Evolutionary conservation across 2,329 filamentous ascomycete genomes (phyloP).

Genomic region (Diaporthe sp.): DNA sequence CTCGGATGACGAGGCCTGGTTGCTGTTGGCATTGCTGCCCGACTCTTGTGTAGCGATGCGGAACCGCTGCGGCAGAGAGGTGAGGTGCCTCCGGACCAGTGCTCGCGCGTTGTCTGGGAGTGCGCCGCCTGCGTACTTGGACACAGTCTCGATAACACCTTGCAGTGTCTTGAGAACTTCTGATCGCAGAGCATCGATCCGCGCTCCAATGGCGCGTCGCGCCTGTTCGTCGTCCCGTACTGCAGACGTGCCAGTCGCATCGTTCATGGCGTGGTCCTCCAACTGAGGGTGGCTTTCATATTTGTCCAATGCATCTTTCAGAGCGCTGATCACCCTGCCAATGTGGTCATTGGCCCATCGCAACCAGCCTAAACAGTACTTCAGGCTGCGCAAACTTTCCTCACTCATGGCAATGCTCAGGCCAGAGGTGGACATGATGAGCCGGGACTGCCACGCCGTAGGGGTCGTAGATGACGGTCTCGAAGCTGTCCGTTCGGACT

Average conservation of each 20-base stretch:
- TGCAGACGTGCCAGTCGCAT: slow-evolving; percentile 33
- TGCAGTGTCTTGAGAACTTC: slow-evolving; percentile 86
- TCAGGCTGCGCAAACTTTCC: slow-evolving; percentile 85
- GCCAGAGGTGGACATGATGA: slow-evolving; percentile 92
- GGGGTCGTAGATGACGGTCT: slow-evolving; percentile 46
- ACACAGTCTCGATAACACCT: slow-evolving; percentile 86
- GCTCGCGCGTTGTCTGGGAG: slow-evolving; percentile 89
- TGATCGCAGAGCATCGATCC: slow-evolving; percentile 76
- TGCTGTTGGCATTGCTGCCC: slow-evolving; percentile 46
- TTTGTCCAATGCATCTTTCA: slow-evolving; percentile 83
- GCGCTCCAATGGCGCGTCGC: slow-evolving; percentile 66
- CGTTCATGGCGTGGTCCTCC: slow-evolving; percentile 46
- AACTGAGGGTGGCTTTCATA: slow-evolving; percentile 70
- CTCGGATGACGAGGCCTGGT: slow-evolving; percentile 46
- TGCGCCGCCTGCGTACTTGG: slow-evolving; percentile 90
- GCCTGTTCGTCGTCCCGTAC: slow-evolving; percentile 46
- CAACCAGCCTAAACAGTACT: slow-evolving; percentile 86
- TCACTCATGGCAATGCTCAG: slow-evolving; percentile 93
- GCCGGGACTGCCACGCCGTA: slow-evolving; percentile 79
- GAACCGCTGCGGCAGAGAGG: slow-evolving; percentile 87
- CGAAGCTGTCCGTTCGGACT: slow-evolving; percentile 45
- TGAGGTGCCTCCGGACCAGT: slow-evolving; percentile 86
- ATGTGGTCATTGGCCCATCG: slow-evolving; percentile 87
- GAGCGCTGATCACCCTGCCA: slow-evolving; percentile 77
- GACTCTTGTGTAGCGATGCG: slow-evolving; percentile 71